phyloP scores from a whole-genome alignment of 345 rosid species.

The Sisymbrium irio region DNA sequence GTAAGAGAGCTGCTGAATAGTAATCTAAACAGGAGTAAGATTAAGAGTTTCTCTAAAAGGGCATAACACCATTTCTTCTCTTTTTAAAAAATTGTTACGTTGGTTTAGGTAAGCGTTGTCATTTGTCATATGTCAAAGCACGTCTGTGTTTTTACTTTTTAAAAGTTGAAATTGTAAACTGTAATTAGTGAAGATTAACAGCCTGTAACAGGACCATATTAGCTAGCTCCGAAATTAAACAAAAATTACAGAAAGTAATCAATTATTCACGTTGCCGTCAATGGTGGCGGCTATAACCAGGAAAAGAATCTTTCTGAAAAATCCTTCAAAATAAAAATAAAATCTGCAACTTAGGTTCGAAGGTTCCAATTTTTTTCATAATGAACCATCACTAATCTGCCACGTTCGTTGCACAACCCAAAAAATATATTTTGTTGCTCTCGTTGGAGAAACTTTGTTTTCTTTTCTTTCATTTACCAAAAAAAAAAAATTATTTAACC shows the following conservation, averaged over 20 bases:
- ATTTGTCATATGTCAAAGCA: too few species aligned
- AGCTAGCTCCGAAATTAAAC: too few species aligned
- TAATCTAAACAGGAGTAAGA: neutral
- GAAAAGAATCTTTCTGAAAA: neutral
- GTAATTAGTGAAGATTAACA: too few species aligned
- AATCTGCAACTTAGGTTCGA: neutral
- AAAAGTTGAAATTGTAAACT: too few species aligned
- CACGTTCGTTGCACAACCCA: neutral
- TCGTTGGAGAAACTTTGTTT: neutral
- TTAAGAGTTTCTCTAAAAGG: neutral
- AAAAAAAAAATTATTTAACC: too few species aligned
- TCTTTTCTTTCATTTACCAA: neutral
- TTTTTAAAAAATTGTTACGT: neutral
- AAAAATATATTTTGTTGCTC: neutral
- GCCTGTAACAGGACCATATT: too few species aligned
- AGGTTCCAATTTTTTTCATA: neutral
- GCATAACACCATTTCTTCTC: neutral
- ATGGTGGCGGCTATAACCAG: neutral
- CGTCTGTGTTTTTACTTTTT: too few species aligned
- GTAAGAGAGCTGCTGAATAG: too few species aligned
- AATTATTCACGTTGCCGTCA: neutral
- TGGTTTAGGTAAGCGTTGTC: neutral
- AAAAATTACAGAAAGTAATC: too few species aligned
- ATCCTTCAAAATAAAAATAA: neutral
- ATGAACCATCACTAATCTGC: neutral